These are phyloP conservation scores for Sporothrix protearum DNA, from an alignment of 2,329 filamentous ascomycete genomes.

Conservation along the genomic window DNA sequence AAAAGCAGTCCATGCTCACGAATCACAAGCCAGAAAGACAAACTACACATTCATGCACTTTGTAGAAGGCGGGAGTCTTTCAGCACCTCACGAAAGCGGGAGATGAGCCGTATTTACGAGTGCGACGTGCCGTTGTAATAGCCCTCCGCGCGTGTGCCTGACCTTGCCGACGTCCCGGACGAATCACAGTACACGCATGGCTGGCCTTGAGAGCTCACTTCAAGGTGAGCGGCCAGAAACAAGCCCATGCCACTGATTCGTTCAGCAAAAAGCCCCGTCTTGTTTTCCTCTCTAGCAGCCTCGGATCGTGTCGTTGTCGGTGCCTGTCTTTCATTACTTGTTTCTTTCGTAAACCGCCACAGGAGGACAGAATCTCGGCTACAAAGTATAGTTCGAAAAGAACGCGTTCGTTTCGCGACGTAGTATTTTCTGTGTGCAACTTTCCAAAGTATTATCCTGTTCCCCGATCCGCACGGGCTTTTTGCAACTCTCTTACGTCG, in stretches of 20 bases:
- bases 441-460: neutral
- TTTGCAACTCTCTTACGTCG: neutral
- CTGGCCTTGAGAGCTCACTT: neutral
- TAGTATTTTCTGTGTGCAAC: slow-evolving; percentile 15
- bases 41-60: neutral
- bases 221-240: neutral
- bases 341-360: neutral
- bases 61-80: neutral
- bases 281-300: neutral
- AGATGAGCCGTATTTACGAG: neutral
- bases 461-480: slow-evolving; percentile 5
- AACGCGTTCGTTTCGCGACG: slow-evolving; percentile 18
- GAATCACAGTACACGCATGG: slow-evolving; percentile 4
- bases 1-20: neutral
- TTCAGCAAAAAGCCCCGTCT: neutral
- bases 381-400: neutral
- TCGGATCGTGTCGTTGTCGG: neutral
- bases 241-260: neutral
- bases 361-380: neutral
- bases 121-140: neutral
- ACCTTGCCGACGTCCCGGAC: neutral
- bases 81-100: neutral
- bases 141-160: neutral
- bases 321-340: neutral
- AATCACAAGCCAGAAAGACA: neutral